Evolutionary conservation across 352 stramenopile species (phyloP).

Genomic region (Globisporangium uncinulatum): DNA sequence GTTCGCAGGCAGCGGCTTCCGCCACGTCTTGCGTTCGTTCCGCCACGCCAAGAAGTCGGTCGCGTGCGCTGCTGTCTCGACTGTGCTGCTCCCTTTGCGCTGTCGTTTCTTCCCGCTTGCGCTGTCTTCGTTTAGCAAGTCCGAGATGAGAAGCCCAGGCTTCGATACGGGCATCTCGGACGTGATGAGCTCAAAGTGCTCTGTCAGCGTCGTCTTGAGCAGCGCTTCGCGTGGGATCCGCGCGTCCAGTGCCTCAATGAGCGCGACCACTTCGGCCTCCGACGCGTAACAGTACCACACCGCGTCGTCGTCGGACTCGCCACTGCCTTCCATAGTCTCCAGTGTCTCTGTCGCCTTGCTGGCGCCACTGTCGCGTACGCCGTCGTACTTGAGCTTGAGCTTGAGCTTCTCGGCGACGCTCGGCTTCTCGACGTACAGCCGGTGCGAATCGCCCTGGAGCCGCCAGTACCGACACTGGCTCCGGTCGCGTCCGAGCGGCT

Average conservation of each 20-base stretch:
- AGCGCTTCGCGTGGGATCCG: constrained; percentile 41
- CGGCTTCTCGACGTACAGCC: constrained; percentile 69
- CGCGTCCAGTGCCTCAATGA: constrained; percentile 54
- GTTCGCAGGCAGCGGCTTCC: constrained; percentile 34
- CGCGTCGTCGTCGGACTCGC: constrained; percentile 12
- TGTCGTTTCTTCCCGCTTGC: constrained; percentile 38
- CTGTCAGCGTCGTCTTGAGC: constrained; percentile 39
- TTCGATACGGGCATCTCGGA: constrained; percentile 69
- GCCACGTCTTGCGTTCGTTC: constrained; percentile 50
- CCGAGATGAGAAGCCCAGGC: constrained; percentile 65
- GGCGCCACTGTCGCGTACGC: constrained; percentile 3
- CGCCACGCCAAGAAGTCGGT: constrained; percentile 48
- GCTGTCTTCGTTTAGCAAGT: constrained; percentile 61
- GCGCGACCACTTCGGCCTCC: constrained; percentile 46
- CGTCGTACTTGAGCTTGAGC: constrained; percentile 22
- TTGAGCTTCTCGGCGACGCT: constrained; percentile 33
- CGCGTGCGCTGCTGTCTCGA: constrained; percentile 5
- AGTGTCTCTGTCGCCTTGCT: not conserved
- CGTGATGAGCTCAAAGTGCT: constrained; percentile 56
- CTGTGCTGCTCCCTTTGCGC: constrained; percentile 33
- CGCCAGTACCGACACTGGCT: constrained; percentile 64
- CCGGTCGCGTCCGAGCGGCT: constrained; percentile 65
- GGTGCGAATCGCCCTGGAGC: constrained; percentile 53
- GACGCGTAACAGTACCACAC: constrained; percentile 68
- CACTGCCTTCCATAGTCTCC: not conserved